Conservation (phyloP, 2,329 filamentous ascomycete genomes). For the Fonsecaea nubica region DNA sequence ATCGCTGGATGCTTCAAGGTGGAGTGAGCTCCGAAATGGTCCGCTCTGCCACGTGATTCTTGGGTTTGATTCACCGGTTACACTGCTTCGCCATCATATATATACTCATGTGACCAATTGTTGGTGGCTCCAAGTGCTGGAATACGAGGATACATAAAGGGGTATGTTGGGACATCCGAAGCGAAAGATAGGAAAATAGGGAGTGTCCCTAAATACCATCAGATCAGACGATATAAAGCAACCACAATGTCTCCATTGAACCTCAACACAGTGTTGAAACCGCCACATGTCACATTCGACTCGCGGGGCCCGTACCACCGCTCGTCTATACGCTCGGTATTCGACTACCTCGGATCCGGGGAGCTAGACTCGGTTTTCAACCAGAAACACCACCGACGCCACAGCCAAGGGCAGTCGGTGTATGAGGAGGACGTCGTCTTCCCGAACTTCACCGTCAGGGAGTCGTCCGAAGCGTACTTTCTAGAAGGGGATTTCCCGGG, state of each 20-base stretch:
- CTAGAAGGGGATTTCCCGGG: neutral
- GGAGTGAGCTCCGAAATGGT: neutral
- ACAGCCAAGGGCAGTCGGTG: neutral
- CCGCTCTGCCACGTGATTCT: neutral
- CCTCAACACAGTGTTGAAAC: constrained; percentile 1
- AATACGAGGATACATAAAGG: neutral
- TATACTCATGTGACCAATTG: neutral
- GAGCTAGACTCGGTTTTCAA: neutral
- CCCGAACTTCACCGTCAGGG: constrained; percentile 4
- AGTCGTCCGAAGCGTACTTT: neutral
- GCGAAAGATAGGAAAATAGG: neutral
- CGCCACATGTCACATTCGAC: constrained; percentile 1
- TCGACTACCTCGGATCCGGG: neutral
- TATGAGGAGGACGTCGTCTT: constrained; percentile 1
- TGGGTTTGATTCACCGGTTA: neutral
- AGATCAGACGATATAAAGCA: neutral
- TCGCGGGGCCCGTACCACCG: neutral
- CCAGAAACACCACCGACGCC: constrained; percentile 1
- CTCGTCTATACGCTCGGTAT: neutral
- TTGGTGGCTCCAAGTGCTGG: neutral
- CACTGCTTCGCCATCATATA: neutral
- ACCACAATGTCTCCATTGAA: constrained; percentile 2
- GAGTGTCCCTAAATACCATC: neutral
- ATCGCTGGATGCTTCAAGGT: neutral
- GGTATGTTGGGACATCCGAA: neutral